Evolutionary conservation across 108 stramenopile genomes (phyloP).

Genomic region (Cyclotella distinguenda): DNA sequence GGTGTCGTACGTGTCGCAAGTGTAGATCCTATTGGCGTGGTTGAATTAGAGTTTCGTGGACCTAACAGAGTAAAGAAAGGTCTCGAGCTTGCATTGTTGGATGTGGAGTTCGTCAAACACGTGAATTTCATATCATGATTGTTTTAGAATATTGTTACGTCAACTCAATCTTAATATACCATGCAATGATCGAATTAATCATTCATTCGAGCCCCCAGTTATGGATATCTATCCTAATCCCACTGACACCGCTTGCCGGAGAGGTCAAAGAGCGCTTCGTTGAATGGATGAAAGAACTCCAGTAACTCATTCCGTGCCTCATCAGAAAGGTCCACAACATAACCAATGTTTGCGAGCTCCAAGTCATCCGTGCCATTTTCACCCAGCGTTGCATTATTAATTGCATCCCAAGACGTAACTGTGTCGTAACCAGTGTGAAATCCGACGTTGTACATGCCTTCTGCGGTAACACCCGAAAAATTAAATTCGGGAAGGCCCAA

Average conservation of each 20-base stretch:
- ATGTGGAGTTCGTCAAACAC: slow-evolving; percentile 78
- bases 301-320: slow-evolving; percentile 51
- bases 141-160: no score
- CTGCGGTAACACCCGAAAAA: slow-evolving; percentile 50
- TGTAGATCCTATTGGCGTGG: slow-evolving; percentile 72
- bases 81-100: slow-evolving; percentile 77
- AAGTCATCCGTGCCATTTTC: slow-evolving; percentile 6
- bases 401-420: slow-evolving; percentile 36
- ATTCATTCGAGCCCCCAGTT: no score
- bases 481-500: slow-evolving; percentile 71
- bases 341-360: slow-evolving; percentile 7
- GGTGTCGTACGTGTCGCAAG: slow-evolving; percentile 62
- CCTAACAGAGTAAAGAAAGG: slow-evolving; percentile 75
- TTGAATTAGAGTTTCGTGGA: slow-evolving; percentile 72
- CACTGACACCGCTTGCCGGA: slow-evolving; percentile 65
- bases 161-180: no score
- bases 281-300: slow-evolving; percentile 66
- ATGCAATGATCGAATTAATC: no score
- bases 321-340: slow-evolving; percentile 54
- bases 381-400: background rate
- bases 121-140: slow-evolving; percentile 60
- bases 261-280: slow-evolving; percentile 72
- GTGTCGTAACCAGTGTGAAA: slow-evolving; percentile 79
- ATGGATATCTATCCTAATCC: slow-evolving; percentile 18
- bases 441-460: slow-evolving; percentile 80